Base-by-base conservation (phyloP, 73 alveolate species). In the Loxodes magnus region DNA sequence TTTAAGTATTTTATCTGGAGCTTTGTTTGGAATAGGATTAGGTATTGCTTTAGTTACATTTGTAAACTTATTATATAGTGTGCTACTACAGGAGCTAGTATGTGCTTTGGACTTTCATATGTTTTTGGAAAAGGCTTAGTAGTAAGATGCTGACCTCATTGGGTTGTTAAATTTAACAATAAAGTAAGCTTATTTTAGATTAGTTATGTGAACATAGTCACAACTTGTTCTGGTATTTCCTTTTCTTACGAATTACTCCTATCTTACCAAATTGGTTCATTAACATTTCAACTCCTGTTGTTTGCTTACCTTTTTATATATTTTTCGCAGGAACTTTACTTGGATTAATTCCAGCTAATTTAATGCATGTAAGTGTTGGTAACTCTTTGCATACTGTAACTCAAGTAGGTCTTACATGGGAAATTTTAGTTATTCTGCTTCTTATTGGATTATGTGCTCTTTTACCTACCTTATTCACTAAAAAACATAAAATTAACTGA, bases 181-280 rank as follows among this genome's bases (percentile, higher is more conserved):
- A 58, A n/a, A n/a, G n/a, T n/a, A n/a, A n/a, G n/a, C n/a, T n/a
- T n/a, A n/a, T n/a, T n/a, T n/a, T n/a, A n/a, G n/a, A n/a, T n/a
- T n/a, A 36, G 49, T 42, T 83, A 6, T 10, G 57, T 15, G 49
- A 52, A 28, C 51, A 79, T 22, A 74, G 56, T 33, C 81, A 74
- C 23, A 67, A 74, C 49, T 67, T 81, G 24, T 58, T 84, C 51
- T 74, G 44, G 39, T 84, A 79, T 64, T 30, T 84, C 73, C 74
- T 84, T 26, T 79, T 84, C 73, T 58, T 84, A 42, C 72, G 96
- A 56, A 61, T 84, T 9, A 73, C 90, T 5, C 96, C 96, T 2
- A 39, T 84, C 7, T 60, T 84, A 3, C 96, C 96, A 22, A 79
- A 79, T 65, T 71, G 75, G 56, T 72, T 82, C 43, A 75, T 84